These are phyloP conservation scores for Aureobasidium sp. DNA, from an alignment of 2,329 filamentous ascomycete genomes.

Conservation along the genomic window DNA sequence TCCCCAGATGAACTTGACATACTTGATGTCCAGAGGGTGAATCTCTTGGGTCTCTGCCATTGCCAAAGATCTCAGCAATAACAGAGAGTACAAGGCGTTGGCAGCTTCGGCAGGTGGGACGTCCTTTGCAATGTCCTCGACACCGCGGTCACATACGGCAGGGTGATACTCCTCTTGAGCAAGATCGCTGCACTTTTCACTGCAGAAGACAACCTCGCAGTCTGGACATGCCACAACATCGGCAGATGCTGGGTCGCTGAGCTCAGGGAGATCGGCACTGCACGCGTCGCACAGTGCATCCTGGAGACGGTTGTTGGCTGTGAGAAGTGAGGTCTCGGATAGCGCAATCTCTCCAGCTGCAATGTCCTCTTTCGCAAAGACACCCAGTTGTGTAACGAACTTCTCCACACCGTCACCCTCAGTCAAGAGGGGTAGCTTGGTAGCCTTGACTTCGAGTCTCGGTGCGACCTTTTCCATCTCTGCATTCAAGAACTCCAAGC, in stretches of 20 bases:
- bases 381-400: conserved; percentile 68
- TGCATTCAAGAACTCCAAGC: conserved; percentile 61
- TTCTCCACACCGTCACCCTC: conserved; percentile 19
- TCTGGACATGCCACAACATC: conserved; percentile 40
- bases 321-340: conserved; percentile 75
- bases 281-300: conserved; percentile 87
- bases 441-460: conserved; percentile 70
- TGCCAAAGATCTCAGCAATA: conserved; percentile 51
- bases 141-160: conserved; percentile 47
- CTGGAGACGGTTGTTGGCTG: conserved; percentile 80
- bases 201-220: conserved; percentile 56
- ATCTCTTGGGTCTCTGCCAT: conserved; percentile 52
- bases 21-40: conserved; percentile 52
- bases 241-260: conserved; percentile 20
- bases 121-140: conserved; percentile 52
- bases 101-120: conserved; percentile 50
- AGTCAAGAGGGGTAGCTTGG: conserved; percentile 62
- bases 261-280: conserved; percentile 57
- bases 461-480: conserved; percentile 63
- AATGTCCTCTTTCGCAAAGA: conserved; percentile 82
- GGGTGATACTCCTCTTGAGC: conserved; percentile 51
- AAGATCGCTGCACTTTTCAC: conserved; percentile 45
- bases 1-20: conserved; percentile 58
- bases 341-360: conserved; percentile 67
- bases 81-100: conserved; percentile 51